Base-by-base conservation (phyloP, 805 yeast genomes). In the Yarrowia sp. region DNA sequence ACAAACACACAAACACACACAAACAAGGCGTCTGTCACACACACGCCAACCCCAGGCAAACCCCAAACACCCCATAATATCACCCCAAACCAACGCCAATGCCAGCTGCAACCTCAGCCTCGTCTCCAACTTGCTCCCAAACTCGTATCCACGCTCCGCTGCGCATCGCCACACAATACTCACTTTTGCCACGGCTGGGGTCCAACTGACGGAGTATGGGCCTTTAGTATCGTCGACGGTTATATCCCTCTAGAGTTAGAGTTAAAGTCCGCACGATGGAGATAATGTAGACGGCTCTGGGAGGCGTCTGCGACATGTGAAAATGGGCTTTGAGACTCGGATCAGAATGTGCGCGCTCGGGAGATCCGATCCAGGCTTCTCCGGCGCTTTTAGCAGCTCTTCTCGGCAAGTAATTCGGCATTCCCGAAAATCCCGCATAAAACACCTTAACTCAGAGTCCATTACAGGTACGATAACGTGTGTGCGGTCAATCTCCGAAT, bases 181-280 rank as follows among this genome's bases (percentile, higher is more conserved):
- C 51, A 44, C 51, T 44, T 44, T 44, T 44, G 51, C 33, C 35
- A 44, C 51, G 51, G 51, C 51, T 44, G 51, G 51, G 33, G 33
- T 44, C 12, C 33, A 44, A 44, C 3, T 9, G 51, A 44, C 51
- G 51, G 35, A 44, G 27, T 29, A 44, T 18, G 25, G 51, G 35
- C 51, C 35, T 44, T 29, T 44, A 27, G 51, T 44, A 44, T 44
- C 51, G 51, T 44, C 51, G 51, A 44, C 25, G 51, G 51, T 44
- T 27, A 29, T 29, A 44, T 44, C 51, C 22, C 49, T 16, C 35
- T 44, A 44, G 51, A 18, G 51, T 44, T 44, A 44, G 51, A 44
- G 51, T 44, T 44, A 44, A 44, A 44, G 51, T 44, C 51, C 51
- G 51, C 13, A 13, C 14, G 49, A 29, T 27, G 35, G 49, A 44